A percentile compares a stretch with the other conserved stretches of the same genome.
Conservation (phyloP, 192 early-diverging fungal species). For the Obelidium mucronatum region DNA sequence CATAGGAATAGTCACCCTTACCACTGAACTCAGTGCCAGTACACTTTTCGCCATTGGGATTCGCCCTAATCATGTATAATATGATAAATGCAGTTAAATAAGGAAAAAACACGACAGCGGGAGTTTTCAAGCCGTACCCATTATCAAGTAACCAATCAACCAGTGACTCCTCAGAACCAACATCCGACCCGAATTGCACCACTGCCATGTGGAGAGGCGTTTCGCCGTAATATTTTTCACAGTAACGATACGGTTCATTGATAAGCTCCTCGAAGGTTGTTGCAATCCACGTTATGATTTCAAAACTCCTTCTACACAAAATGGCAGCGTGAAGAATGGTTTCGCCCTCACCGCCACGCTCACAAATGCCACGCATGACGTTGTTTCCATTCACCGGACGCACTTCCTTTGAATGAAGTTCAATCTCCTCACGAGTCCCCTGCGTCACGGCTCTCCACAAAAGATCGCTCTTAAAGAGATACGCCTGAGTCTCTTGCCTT, state of each 20-base stretch:
- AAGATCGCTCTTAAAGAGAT: neutral
- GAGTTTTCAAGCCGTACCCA: neutral
- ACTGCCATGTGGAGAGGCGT: neutral
- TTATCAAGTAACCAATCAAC: neutral
- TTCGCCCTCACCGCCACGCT: slow-evolving; percentile 33
- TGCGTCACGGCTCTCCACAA: neutral
- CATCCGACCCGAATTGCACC: neutral
- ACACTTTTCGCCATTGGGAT: neutral
- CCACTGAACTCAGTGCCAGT: slow-evolving; percentile 2
- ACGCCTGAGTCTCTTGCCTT: too few relatives aligned
- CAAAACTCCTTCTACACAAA: neutral
- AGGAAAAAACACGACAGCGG: too few relatives aligned
- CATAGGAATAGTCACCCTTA: slow-evolving; percentile 7
- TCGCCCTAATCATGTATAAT: neutral
- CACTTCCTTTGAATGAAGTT: too few relatives aligned
- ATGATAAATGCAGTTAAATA: neutral
- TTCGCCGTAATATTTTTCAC: neutral
- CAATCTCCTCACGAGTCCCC: too few relatives aligned
- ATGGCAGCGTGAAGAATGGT: slow-evolving; percentile 33
- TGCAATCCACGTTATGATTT: slow-evolving; percentile 13
- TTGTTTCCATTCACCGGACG: too few relatives aligned
- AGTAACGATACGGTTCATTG: slow-evolving; percentile 19
- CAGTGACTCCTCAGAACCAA: neutral
- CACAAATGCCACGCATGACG: slow-evolving; percentile 14
- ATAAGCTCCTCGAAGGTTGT: slow-evolving; percentile 12